Evolutionary conservation across 2,329 filamentous ascomycete genomes (phyloP).

Genomic region (Fusarium foetens): DNA sequence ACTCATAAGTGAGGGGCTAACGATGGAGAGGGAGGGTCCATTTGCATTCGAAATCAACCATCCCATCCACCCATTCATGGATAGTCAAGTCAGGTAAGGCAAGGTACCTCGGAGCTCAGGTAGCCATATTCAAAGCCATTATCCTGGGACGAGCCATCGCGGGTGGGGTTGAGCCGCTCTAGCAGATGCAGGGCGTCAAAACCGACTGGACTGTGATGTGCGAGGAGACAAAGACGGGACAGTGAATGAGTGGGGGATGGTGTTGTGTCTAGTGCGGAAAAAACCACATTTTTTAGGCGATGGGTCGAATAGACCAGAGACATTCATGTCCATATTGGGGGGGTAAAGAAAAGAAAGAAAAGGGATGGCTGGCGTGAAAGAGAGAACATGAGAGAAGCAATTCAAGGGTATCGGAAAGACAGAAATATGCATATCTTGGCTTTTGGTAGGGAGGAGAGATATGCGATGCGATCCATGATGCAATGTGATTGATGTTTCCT

Average conservation of each 20-base stretch:
- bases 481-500: slow-evolving; percentile 8
- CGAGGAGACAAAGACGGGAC: slow-evolving; percentile 8
- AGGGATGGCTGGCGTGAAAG: not conserved
- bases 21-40: slow-evolving; percentile 34
- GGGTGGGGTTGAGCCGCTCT: slow-evolving; percentile 34
- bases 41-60: slow-evolving; percentile 6
- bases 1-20: slow-evolving; percentile 44
- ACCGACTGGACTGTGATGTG: slow-evolving; percentile 16
- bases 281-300: slow-evolving; percentile 24
- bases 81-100: not conserved
- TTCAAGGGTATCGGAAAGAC: not conserved
- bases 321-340: not conserved
- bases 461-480: slow-evolving; percentile 1
- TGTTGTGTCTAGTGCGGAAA: slow-evolving; percentile 39
- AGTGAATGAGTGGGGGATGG: slow-evolving; percentile 29
- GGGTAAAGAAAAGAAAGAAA: not conserved
- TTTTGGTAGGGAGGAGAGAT: slow-evolving; percentile 6
- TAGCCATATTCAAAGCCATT: slow-evolving; percentile 1
- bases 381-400: not conserved
- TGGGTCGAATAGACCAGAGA: not conserved
- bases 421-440: slow-evolving; percentile 1
- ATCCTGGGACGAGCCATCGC: slow-evolving; percentile 25
- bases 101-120: not conserved
- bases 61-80: slow-evolving; percentile 16
- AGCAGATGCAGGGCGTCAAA: slow-evolving; percentile 37